Evolutionary conservation across 2,329 filamentous ascomycete species (phyloP).

Genomic region (Cryphonectria nitschkei): DNA sequence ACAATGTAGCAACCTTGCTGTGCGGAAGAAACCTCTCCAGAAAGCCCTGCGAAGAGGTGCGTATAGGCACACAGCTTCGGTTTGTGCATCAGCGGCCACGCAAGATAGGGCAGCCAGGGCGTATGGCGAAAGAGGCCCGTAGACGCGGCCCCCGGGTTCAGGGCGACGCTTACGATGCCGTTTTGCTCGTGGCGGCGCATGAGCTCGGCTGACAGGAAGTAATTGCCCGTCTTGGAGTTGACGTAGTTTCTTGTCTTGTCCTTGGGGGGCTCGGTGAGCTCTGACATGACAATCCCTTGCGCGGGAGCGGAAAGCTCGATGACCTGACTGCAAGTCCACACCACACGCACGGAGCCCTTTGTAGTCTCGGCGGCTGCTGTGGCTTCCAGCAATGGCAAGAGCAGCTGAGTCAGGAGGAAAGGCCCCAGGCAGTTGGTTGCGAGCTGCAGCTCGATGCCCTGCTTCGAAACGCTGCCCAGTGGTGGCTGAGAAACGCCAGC

Average conservation of each 20-base stretch:
- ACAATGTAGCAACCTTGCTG: neutral
- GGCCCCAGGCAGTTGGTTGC: slow-evolving; percentile 16
- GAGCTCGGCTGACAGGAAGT: slow-evolving; percentile 31
- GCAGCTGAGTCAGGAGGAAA: slow-evolving; percentile 14
- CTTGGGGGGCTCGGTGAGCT: slow-evolving; percentile 27
- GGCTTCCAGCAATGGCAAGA: slow-evolving; percentile 9
- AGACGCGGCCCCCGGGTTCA: slow-evolving; percentile 30
- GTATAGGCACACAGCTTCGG: slow-evolving; percentile 29
- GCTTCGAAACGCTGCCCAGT: slow-evolving; percentile 2
- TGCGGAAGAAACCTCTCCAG: slow-evolving; percentile 19
- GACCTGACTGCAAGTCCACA: slow-evolving; percentile 31
- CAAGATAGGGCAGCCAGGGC: slow-evolving; percentile 27
- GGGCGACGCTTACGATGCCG: slow-evolving; percentile 28
- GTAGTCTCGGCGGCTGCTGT: neutral
- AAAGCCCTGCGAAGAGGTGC: slow-evolving; percentile 29
- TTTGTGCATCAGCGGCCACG: slow-evolving; percentile 29
- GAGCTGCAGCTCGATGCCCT: slow-evolving; percentile 18
- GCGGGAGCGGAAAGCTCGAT: slow-evolving; percentile 31
- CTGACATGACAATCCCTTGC: slow-evolving; percentile 29
- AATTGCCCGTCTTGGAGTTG: slow-evolving; percentile 32
- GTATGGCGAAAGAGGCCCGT: slow-evolving; percentile 34
- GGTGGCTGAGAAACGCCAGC: slow-evolving; percentile 37
- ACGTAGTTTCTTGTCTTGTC: slow-evolving; percentile 29
- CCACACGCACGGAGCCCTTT: slow-evolving; percentile 24
- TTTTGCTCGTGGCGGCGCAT: slow-evolving; percentile 18